Base-by-base conservation (phyloP, 2,329 filamentous ascomycete species). In the Colletotrichum neosansevieriae region DNA sequence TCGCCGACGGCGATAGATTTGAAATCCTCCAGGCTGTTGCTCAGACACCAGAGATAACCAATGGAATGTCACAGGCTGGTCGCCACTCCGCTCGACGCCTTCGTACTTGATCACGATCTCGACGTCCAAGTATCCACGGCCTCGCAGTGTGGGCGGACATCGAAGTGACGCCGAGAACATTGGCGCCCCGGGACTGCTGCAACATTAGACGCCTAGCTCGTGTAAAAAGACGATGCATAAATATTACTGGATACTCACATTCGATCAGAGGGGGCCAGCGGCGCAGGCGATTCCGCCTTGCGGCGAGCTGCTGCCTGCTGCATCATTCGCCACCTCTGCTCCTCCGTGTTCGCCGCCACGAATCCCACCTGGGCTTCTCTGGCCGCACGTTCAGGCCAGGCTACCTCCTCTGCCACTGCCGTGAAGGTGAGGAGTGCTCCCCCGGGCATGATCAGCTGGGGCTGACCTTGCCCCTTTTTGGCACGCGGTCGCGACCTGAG, bases 401-500 rank as follows among this genome's bases (percentile, higher is more conserved):
- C 2, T 29, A 51, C 47, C 12, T 51, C 12, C 24, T 54, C 51
- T 12, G 5, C 34, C 29, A 24, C 51, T 12, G 29, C 51, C 11
- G 12, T 38, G 7, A 56, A 38, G 32, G 29, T 15, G 15, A 56
- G 6, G 7, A 56, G 51, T 19, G 6, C 19, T 40, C 29, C 51
- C 12, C 32, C 32, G 4, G 51, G 34, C 29, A 56, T 36, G 7
- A 56, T 17, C 29, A 38, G n/a, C 34, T 17, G 51, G 2, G 17
- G 32, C 12, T 56, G 29, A 11, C 34, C 51, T 21, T 56, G 51
- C 0, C 32, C 34, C 51, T 38, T 56, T 15, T 19, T 40, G 4
- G 29, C 51, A 40, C 51, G 51, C 51, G 51, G 34, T 56, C 51
- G 51, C 13, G 51, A 56, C n/a, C 51, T 56, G n/a, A 13, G 13